These are phyloP conservation scores for Pleomassaria siparia DNA, from an alignment of 2,329 filamentous ascomycete genomes.

Conservation along the genomic window DNA sequence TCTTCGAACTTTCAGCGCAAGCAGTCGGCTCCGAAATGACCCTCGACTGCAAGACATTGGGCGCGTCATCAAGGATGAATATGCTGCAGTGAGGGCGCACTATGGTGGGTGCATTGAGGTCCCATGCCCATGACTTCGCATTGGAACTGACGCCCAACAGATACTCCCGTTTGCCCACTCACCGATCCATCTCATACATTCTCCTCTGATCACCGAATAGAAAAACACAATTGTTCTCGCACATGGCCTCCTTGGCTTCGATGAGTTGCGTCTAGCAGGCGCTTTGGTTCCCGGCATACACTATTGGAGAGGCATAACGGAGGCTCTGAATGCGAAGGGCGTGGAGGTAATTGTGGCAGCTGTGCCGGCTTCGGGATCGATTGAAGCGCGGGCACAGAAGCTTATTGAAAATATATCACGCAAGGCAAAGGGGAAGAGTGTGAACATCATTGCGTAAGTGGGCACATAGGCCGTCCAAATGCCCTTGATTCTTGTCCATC, in stretches of 20 bases:
- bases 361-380: slow-evolving; percentile 61
- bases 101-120: slow-evolving; percentile 54
- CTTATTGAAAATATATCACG: slow-evolving; percentile 56
- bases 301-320: slow-evolving; percentile 66
- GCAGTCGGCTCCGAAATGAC: slow-evolving; percentile 41
- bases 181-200: slow-evolving; percentile 17
- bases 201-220: slow-evolving; percentile 9
- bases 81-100: slow-evolving; percentile 58
- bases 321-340: slow-evolving; percentile 57
- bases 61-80: slow-evolving; percentile 61
- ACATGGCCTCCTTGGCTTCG: slow-evolving; percentile 67
- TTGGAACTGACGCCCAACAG: slow-evolving; percentile 14
- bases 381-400: slow-evolving; percentile 59
- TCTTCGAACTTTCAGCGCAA: slow-evolving; percentile 25
- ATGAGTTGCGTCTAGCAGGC: slow-evolving; percentile 60
- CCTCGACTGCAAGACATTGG: slow-evolving; percentile 56
- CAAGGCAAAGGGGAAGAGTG: slow-evolving; percentile 57
- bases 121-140: neutral
- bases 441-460: slow-evolving; percentile 66
- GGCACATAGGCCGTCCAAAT: neutral
- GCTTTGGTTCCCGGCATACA: slow-evolving; percentile 58
- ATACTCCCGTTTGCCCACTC: slow-evolving; percentile 42
- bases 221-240: slow-evolving; percentile 64
- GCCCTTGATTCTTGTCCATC: neutral
- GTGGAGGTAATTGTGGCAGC: slow-evolving; percentile 63